Evolutionary conservation across 139 green algal genomes (phyloP), one percentile per base, ranked within the genome.

Genomic region (Diplosphaera chodatii): DNA sequence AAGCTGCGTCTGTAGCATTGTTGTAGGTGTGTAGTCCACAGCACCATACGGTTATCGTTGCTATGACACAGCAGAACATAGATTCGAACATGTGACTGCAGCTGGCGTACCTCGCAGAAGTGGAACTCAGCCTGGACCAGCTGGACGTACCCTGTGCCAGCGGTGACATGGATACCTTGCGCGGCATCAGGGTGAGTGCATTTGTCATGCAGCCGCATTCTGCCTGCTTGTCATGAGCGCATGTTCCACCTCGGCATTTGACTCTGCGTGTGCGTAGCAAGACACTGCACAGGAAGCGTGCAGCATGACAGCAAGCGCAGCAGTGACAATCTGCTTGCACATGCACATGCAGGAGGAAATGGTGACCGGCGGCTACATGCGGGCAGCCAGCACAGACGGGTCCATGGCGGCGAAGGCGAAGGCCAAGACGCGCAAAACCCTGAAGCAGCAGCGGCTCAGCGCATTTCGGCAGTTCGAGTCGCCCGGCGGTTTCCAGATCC

Each of bases 331-430:
- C n/a, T n/a, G n/a, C n/a, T n/a, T n/a, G n/a, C n/a, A n/a, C n/a
- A n/a, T n/a, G n/a, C n/a, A 21, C 48, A 20, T 70, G 1, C 83
- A 94, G 84, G 86, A 91, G 1, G 91, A 97, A 48, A 6, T 48
- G 37, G 37, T 48, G 6, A 48, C 8, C 37, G 74, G 76, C 96
- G 18, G 81, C 32, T 84, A 89, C 55, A 84, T 94, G 69, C 91
- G 89, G 64, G 71, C 89, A 1, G 78, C 84, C 10, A 59, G 48
- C 0, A 37, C 87, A 15, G 89, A 93, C 31, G 82, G 83, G 1
- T 79, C 75, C 0, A 77, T 94, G 59, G 84, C 85, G 6, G 68
- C 68, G 32, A 93, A 92, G 75, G 83, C 77, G 29, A 85, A 78
- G 18, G 73, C 82, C 59, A 89, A 90, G 72, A 83, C 76, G 4